Evolutionary conservation across 1,284 basidiomycete genomes (phyloP), one percentile per base, ranked within the genome.

Genomic region (Apiotrichum brassicae): DNA sequence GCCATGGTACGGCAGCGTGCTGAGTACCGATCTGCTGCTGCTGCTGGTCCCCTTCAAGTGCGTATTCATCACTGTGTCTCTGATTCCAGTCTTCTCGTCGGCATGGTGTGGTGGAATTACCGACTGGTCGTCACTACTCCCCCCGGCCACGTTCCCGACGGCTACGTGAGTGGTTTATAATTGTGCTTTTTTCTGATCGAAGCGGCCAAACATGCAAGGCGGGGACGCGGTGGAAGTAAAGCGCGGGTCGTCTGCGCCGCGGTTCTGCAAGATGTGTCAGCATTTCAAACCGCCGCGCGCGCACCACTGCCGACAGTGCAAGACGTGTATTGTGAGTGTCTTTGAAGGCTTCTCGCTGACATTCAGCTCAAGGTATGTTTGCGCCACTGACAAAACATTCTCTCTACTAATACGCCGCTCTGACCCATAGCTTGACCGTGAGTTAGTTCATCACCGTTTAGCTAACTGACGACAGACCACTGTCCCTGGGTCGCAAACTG

Each of bases 1-100:
- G 85, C 90, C 90, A 34, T 92, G 87, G 86, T 91, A 91, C 63
- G 85, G 87, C 38, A 70, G 78, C 30, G 82, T 71, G 43, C 58
- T 86, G 53, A 85, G 86, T 7, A 70, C 85, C 20, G 82, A 87
- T 53, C 80, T 94, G 24, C 61, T 90, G 32, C 75, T 73, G 28
- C 77, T 93, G 6, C 79, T 97, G 11, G 60, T 82, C 1, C 90
- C 91, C 1, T 94, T 95, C 84, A 94, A 97, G 87, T 90, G 66
- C 63, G 86, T 73, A 35, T 3, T 16, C 18, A 7, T 13, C 33
- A 14, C 12, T 5, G 7, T 33, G 19, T 22, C 13, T 18, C 46
- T 14, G 46, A 39, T 14, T 0, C 50, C 59, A 94, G 91, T 65
- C 44, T 82, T 16, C 74, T 92, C 16, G 83, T 93, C 23, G 79